Conservation (phyloP, 768 basidiomycete genomes). For the Lactarius indigo region DNA sequence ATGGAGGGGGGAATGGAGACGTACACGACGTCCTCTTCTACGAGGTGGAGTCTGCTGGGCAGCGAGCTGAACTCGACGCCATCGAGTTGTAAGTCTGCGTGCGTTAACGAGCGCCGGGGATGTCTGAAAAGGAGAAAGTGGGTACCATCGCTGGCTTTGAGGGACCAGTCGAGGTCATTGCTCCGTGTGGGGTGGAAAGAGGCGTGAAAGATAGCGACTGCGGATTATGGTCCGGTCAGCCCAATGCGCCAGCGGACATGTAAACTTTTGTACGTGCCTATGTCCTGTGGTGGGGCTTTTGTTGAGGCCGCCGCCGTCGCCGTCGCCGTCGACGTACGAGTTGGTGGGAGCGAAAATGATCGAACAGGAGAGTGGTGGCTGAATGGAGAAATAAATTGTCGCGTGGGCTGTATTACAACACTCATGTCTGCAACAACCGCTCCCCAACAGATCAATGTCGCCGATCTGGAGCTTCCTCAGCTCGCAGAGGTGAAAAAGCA, state of each 20-base stretch:
- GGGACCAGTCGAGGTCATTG: conserved; percentile 74
- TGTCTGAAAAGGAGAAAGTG: conserved; percentile 18
- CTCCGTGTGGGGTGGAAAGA: conserved; percentile 84
- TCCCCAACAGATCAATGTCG: conserved; percentile 70
- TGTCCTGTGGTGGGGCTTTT: conserved; percentile 15
- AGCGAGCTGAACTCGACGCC: conserved; percentile 77
- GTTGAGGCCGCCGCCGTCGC: conserved; percentile 8
- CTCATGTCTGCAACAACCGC: background rate
- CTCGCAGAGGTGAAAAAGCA: conserved; percentile 87
- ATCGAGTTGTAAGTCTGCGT: conserved; percentile 59
- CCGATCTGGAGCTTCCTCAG: conserved; percentile 82
- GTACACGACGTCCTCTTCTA: conserved; percentile 78
- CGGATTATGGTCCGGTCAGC: background rate
- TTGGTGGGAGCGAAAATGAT: background rate
- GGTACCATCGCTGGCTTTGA: conserved; percentile 65
- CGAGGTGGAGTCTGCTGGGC: conserved; percentile 76
- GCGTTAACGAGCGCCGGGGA: background rate
- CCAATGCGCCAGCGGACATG: no score
- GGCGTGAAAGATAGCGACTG: conserved; percentile 81
- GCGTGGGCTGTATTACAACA: background rate
- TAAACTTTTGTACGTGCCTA: background rate
- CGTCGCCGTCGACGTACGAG: background rate
- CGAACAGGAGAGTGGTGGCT: background rate
- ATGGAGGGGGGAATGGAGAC: conserved; percentile 30
- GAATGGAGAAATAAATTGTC: background rate